These are phyloP conservation scores for Suillus subluteus DNA, from an alignment of 768 basidiomycete genomes.

Conservation along the genomic window DNA sequence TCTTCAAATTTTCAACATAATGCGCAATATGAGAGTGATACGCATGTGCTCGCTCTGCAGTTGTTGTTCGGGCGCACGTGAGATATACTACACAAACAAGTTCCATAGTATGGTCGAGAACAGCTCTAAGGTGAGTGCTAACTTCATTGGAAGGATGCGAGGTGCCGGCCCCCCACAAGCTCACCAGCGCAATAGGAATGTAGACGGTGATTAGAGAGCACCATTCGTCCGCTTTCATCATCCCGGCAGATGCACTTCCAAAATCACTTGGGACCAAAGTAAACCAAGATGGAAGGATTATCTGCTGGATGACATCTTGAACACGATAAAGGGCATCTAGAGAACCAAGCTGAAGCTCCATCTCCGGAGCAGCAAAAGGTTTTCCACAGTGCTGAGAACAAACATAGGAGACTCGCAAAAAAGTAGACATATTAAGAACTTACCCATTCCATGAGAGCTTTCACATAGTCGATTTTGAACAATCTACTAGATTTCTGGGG, in stretches of 20 bases:
- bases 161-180: slow-evolving; percentile 27
- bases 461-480: neutral
- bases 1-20: slow-evolving; percentile 22
- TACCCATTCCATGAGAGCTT: neutral
- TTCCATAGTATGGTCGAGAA: slow-evolving; percentile 32
- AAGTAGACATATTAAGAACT: neutral
- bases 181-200: slow-evolving; percentile 37
- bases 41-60: slow-evolving; percentile 6
- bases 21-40: slow-evolving; percentile 22
- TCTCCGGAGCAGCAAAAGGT: neutral
- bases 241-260: slow-evolving; percentile 25
- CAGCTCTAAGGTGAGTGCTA: neutral
- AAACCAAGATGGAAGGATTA: slow-evolving; percentile 19
- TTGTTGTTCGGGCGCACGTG: slow-evolving; percentile 18
- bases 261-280: slow-evolving; percentile 19
- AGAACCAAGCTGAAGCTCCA: neutral
- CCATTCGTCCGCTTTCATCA: slow-evolving; percentile 42
- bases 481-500: neutral
- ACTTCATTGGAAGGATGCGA: slow-evolving; percentile 10
- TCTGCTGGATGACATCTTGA: slow-evolving; percentile 2
- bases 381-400: neutral
- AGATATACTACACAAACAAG: slow-evolving; percentile 28
- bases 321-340: neutral
- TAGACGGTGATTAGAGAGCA: slow-evolving; percentile 30
- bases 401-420: neutral